Conservation (phyloP, 2,329 filamentous ascomycete species). For the Diaporthe sp. region DNA sequence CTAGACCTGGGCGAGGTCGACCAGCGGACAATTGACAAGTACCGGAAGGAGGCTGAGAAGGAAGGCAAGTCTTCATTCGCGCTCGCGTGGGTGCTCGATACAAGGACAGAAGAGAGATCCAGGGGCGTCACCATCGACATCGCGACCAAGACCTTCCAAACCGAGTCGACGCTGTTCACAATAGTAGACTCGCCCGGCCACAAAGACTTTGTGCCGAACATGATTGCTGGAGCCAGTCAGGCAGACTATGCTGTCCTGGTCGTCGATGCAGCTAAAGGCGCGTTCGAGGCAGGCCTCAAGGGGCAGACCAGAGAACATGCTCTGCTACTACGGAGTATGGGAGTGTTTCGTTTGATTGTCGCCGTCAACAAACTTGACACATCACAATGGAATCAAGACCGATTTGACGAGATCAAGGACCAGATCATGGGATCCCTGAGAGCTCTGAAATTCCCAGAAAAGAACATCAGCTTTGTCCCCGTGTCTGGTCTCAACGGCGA, state of each 20-base stretch:
- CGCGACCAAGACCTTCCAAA: slow-evolving; percentile 94
- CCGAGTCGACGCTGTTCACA: slow-evolving; percentile 87
- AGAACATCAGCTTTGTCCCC: slow-evolving; percentile 88
- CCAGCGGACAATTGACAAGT: slow-evolving; percentile 88
- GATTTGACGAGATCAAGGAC: slow-evolving; percentile 87
- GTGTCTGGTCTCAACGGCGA: slow-evolving; percentile 91
- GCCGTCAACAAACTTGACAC: slow-evolving; percentile 97
- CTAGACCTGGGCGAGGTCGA: slow-evolving; percentile 91
- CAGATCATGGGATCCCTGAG: slow-evolving; percentile 88
- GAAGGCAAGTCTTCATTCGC: slow-evolving; percentile 97
- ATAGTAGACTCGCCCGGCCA: slow-evolving; percentile 97
- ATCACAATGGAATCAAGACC: slow-evolving; percentile 83
- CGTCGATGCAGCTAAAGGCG: slow-evolving; percentile 89
- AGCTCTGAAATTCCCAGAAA: slow-evolving; percentile 83
- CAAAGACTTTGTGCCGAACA: slow-evolving; percentile 96
- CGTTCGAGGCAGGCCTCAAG: slow-evolving; percentile 92
- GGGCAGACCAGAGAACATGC: slow-evolving; percentile 97
- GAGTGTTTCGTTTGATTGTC: slow-evolving; percentile 88
- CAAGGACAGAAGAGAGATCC: slow-evolving; percentile 88
- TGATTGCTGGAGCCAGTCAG: slow-evolving; percentile 97
- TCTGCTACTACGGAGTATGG: slow-evolving; percentile 88
- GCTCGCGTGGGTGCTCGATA: slow-evolving; percentile 96
- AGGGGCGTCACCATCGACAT: slow-evolving; percentile 97
- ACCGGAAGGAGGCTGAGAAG: slow-evolving; percentile 88
- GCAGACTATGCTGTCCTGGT: slow-evolving; percentile 97